A percentile compares a stretch with the other conserved stretches of the same genome.
These are phyloP conservation scores for Linnemannia elongata DNA, from an alignment of 192 early-diverging fungal genomes.

Conservation along the genomic window DNA sequence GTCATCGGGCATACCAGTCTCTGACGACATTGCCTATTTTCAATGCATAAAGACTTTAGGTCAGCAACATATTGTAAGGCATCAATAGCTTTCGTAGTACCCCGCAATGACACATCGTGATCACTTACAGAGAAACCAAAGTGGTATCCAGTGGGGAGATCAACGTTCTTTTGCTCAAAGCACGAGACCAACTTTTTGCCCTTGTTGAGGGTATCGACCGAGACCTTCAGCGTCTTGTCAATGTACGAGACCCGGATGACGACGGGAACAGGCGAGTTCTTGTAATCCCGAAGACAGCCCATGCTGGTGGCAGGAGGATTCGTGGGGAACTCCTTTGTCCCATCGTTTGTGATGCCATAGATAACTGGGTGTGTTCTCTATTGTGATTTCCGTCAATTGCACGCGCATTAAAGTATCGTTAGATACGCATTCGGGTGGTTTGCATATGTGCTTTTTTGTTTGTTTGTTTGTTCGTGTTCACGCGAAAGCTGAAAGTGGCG, in stretches of 20 bases:
- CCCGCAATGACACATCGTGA: background rate
- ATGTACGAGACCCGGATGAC: constrained; percentile 73
- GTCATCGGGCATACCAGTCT: constrained; percentile 69
- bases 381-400: background rate
- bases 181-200: constrained; percentile 70
- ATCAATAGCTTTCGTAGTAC: background rate
- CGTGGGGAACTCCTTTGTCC: constrained; percentile 57
- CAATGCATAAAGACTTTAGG: too few relatives aligned
- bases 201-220: constrained; percentile 66
- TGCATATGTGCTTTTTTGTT: background rate
- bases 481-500: background rate
- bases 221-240: constrained; percentile 65
- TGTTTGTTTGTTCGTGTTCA: too few relatives aligned
- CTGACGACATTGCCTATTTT: constrained; percentile 45
- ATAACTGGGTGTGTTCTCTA: constrained; percentile 66
- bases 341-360: constrained; percentile 77
- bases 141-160: constrained; percentile 78
- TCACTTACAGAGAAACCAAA: constrained; percentile 76
- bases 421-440: background rate
- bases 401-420: background rate
- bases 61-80: background rate
- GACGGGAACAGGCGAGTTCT: constrained; percentile 70
- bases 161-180: constrained; percentile 63
- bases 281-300: constrained; percentile 75
- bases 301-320: constrained; percentile 35